These are phyloP conservation scores for Corylus avellana DNA, from an alignment of 306 rosid genomes.

Conservation along the genomic window DNA sequence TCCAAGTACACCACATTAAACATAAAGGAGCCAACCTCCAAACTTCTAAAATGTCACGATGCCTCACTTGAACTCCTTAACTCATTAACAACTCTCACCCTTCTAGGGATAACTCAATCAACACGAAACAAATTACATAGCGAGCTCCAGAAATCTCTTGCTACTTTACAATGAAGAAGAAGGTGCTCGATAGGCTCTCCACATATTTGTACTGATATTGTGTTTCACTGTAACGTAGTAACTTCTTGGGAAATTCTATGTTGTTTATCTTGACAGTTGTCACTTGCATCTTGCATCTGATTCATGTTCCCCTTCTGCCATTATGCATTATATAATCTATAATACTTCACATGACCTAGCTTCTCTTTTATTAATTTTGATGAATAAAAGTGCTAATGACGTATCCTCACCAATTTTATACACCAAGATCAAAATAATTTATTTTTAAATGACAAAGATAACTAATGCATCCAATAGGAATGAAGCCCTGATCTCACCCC, in stretches of 20 bases:
- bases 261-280: not conserved
- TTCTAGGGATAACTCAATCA: too few relatives aligned
- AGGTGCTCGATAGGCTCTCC: too few relatives aligned
- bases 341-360: conserved; percentile 11
- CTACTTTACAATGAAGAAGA: too few relatives aligned
- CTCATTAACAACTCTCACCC: too few relatives aligned
- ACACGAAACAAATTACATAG: too few relatives aligned
- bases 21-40: too few relatives aligned
- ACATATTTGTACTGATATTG: not conserved
- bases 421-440: not conserved
- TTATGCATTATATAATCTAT: conserved; percentile 6
- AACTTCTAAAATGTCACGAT: too few relatives aligned
- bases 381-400: not conserved
- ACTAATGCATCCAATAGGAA: not conserved
- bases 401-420: not conserved
- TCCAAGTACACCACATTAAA: too few relatives aligned
- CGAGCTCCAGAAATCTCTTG: too few relatives aligned
- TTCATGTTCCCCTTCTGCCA: conserved; percentile 16
- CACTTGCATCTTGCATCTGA: conserved; percentile 3
- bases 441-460: not conserved
- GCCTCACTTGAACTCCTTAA: too few relatives aligned
- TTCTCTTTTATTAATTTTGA: conserved; percentile 13
- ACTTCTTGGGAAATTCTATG: not conserved
- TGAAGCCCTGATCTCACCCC: not conserved
- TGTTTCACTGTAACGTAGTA: not conserved